Conservation (phyloP, 345 rosid species). For the Abelmoschus esculentus region DNA sequence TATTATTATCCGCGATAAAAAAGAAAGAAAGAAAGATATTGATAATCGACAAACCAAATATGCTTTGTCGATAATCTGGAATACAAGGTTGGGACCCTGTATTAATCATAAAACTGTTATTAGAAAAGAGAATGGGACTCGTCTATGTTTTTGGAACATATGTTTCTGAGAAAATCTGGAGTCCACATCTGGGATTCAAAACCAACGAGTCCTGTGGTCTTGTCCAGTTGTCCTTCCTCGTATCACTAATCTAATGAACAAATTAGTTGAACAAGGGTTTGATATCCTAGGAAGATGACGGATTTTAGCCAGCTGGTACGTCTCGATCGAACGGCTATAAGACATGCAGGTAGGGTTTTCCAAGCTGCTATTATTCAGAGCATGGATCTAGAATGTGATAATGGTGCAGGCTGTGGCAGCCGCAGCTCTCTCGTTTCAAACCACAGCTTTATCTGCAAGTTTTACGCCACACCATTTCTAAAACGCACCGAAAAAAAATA, state of each 20-base stretch:
- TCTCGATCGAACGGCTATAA: background rate
- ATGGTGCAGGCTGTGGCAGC: background rate
- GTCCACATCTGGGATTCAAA: slow-evolving; percentile 6
- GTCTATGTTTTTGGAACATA: slow-evolving; percentile 5
- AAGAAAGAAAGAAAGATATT: too few relatives aligned
- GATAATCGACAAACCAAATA: background rate
- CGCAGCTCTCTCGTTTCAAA: background rate
- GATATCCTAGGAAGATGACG: background rate
- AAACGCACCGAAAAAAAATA: background rate
- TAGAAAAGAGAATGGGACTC: background rate
- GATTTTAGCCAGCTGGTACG: background rate
- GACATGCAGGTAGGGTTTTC: background rate
- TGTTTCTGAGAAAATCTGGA: background rate
- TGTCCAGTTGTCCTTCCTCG: background rate
- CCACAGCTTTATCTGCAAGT: slow-evolving; percentile 19
- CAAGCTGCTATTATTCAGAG: background rate
- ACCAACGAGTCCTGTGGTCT: background rate
- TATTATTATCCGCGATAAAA: too few relatives aligned
- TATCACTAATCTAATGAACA: slow-evolving; percentile 7
- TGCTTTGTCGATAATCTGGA: slow-evolving; percentile 1
- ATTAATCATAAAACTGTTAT: background rate
- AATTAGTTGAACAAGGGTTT: background rate
- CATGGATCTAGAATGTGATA: too few relatives aligned
- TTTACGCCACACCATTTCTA: slow-evolving; percentile 15
- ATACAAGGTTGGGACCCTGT: slow-evolving; percentile 2